phyloP scores from a whole-genome alignment of 352 stramenopile species.

The Nothophytophthora sp. region DNA sequence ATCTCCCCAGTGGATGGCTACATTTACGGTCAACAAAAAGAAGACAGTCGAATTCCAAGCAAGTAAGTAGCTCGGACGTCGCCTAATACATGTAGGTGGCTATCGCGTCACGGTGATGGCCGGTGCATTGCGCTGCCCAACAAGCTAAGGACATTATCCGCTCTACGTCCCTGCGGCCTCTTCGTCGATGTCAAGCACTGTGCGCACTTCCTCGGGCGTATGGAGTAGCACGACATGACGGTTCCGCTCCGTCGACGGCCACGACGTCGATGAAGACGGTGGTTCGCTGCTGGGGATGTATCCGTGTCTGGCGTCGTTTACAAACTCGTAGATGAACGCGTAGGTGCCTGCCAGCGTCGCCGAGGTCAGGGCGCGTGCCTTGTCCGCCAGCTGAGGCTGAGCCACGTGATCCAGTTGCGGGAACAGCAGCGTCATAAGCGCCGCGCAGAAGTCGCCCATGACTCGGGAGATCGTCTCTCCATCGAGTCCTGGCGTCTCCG shows the following conservation, averaged over 20 bases:
- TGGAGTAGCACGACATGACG: constrained; percentile 46
- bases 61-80: no score
- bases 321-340: constrained; percentile 58
- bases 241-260: constrained; percentile 8
- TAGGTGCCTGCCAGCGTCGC: constrained; percentile 47
- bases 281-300: constrained; percentile 31
- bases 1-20: no score
- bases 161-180: constrained; percentile 20
- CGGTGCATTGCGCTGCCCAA: no score
- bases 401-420: constrained; percentile 54
- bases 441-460: constrained; percentile 56
- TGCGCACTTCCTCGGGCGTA: constrained; percentile 62
- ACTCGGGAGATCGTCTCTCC: constrained; percentile 46
- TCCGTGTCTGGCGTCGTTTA: constrained; percentile 43
- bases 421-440: constrained; percentile 50
- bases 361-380: constrained; percentile 35
- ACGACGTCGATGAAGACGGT: constrained; percentile 11
- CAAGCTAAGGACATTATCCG: not conserved
- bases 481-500: constrained; percentile 34
- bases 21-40: no score
- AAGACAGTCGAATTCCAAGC: no score
- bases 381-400: constrained; percentile 48
- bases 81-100: no score
- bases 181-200: constrained; percentile 62
- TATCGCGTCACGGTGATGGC: no score